These are phyloP conservation scores for Colletotrichum tofieldiae DNA, from an alignment of 2,329 filamentous ascomycete species.

Conservation along the genomic window DNA sequence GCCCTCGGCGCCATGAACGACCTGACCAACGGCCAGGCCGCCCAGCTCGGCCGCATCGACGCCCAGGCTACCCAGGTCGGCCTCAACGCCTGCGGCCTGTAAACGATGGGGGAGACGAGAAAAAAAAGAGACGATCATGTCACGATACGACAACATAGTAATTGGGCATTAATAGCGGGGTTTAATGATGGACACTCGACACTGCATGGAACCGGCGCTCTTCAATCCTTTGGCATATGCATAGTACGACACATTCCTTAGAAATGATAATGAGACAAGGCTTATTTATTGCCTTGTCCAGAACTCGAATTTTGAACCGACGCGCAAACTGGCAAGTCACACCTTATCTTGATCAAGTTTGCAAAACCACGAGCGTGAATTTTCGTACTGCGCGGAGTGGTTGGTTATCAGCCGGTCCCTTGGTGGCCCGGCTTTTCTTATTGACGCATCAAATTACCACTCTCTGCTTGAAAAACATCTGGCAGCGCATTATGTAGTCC, in stretches of 20 bases:
- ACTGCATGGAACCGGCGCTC: conserved; percentile 37
- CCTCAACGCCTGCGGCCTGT: conserved; percentile 61
- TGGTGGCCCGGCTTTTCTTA: neutral
- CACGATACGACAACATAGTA: neutral
- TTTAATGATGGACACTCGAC: conserved; percentile 2
- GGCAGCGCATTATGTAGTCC: neutral
- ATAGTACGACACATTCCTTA: conserved; percentile 42
- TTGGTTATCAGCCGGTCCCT: too few species aligned
- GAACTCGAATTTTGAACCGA: neutral
- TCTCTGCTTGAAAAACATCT: neutral
- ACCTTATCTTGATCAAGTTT: too few species aligned
- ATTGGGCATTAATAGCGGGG: conserved; percentile 18
- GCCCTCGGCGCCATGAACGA: conserved; percentile 69
- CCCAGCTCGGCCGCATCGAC: conserved; percentile 66
- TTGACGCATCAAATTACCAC: neutral
- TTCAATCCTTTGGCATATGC: conserved; percentile 40
- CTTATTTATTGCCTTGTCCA: conserved; percentile 8
- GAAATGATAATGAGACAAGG: conserved; percentile 35
- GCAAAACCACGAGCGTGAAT: neutral
- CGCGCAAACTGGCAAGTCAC: neutral
- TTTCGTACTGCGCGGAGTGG: too few species aligned
- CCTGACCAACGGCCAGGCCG: conserved; percentile 68
- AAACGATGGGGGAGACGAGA: conserved; percentile 29
- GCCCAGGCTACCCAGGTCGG: conserved; percentile 63
- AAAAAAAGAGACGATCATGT: neutral